Evolutionary conservation across 78 protist species (phyloP), one percentile per base, ranked within the genome.

Genomic region (Monocercomonoides exilis): DNA sequence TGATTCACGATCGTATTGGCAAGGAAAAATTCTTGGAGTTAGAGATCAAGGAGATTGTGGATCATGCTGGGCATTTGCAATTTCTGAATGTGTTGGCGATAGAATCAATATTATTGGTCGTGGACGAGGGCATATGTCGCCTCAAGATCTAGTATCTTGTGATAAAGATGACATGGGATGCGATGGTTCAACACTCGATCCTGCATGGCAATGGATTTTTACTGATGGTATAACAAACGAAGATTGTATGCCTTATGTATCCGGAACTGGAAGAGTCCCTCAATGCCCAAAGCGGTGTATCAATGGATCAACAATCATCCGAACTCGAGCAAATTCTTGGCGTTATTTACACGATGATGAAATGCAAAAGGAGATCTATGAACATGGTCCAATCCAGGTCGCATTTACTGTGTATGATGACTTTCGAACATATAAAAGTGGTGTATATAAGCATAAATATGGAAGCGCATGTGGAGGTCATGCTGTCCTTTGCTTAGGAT

Each of bases 401-500:
- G 77, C 88, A 64, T 81, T 89, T 46, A 29, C 29, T 3, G 94
- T 91, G 29, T 91, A 90, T 54, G 87, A 44, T 36, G 92, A 91
- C 46, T 88, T 85, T 70, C 21, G 87, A 2, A 85, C 88, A 42
- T 92, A 92, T 88, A 86, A 43, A 33, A 41, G 87, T 34, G 94
- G 94, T 77, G 92, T 92, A 34, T 92, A 91, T 89, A 0, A 2
- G 4, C 88, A 70, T 87, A 21, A 21, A 21, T 11, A 32, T 21
- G 21, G 21, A 11, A 21, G 21, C 38, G 45, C 2, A 32, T 5
- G 90, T 6, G 92, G 92, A 41, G 93, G 92, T 80, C 95, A 93
- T 77, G 90, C 92, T 4, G 81, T 92, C 86, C 82, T 84, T 87
- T 2, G 90, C 0, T 85, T 91, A 35, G 96, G 94, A 46, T 93